A percentile compares a stretch with the other conserved stretches of the same genome.
phyloP scores from a whole-genome alignment of 2,329 filamentous ascomycete genomes.

The Erysiphe pulchra region DNA sequence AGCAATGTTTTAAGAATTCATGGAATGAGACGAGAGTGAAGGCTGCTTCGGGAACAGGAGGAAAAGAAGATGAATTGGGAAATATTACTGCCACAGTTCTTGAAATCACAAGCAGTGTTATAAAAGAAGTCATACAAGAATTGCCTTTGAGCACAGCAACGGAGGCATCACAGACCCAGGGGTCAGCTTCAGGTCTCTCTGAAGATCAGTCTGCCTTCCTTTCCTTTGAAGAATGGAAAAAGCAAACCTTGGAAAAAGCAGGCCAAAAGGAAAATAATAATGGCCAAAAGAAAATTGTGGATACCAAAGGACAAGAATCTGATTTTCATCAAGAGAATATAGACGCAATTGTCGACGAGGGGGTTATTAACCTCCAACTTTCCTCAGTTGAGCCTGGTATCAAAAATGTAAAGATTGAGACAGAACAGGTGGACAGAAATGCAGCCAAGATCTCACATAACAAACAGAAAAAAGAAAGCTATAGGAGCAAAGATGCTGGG shows the following conservation, averaged over 20 bases:
- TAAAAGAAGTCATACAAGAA: not conserved
- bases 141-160: not conserved
- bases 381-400: not conserved
- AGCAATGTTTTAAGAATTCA: constrained; percentile 11
- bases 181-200: not conserved
- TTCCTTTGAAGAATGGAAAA: constrained; percentile 97
- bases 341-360: constrained; percentile 64
- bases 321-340: constrained; percentile 39
- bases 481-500: constrained; percentile 73
- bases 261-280: constrained; percentile 53
- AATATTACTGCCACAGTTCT: constrained; percentile 1
- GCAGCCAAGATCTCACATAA: constrained; percentile 5
- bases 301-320: constrained; percentile 23
- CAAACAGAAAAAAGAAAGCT: constrained; percentile 9
- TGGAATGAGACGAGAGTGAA: constrained; percentile 9
- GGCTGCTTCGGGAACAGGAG: not conserved
- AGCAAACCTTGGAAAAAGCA: constrained; percentile 63
- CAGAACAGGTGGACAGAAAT: constrained; percentile 9
- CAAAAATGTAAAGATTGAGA: constrained; percentile 10
- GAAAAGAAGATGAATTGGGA: not conserved
- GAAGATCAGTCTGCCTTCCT: constrained; percentile 49
- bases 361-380: constrained; percentile 59
- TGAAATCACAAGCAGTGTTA: not conserved
- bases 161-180: not conserved
- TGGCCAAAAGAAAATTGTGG: constrained; percentile 21